phyloP scores from a whole-genome alignment of 169 alveolate genomes.

The Eimeria zaria region DNA sequence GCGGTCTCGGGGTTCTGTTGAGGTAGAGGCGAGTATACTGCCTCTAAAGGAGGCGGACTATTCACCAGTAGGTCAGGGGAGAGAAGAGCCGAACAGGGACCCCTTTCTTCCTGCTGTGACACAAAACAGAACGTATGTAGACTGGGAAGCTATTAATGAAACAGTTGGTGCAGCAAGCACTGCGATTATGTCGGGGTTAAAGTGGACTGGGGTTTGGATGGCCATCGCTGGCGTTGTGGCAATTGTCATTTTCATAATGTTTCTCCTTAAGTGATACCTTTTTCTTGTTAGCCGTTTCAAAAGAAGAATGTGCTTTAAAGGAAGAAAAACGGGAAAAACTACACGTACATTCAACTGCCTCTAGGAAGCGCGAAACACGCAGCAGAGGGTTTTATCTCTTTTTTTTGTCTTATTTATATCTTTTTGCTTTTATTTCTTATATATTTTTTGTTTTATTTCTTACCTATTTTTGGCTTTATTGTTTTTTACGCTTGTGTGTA shows the following conservation, averaged over 20 bases:
- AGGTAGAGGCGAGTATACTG: conserved; percentile 92
- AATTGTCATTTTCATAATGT: conserved; percentile 78
- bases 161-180: conserved; percentile 86
- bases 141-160: conserved; percentile 94
- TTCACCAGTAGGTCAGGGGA: conserved; percentile 95
- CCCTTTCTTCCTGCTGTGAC: conserved; percentile 94
- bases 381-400: background rate
- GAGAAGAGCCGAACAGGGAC: conserved; percentile 95
- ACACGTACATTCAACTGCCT: background rate
- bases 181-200: conserved; percentile 84
- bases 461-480: too few relatives aligned
- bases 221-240: conserved; percentile 82
- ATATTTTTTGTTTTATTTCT: too few relatives aligned
- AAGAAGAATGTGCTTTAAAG: too few relatives aligned
- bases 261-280: conserved; percentile 73
- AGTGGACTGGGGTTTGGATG: conserved; percentile 88
- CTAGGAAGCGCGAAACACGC: background rate
- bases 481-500: too few relatives aligned
- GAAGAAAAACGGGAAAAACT: background rate
- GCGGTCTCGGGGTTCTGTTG: conserved; percentile 93
- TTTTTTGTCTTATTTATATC: too few relatives aligned
- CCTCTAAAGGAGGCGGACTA: conserved; percentile 93
- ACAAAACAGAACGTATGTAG: conserved; percentile 94
- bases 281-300: background rate
- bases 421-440: too few relatives aligned